These are phyloP conservation scores for Hanseniaspora lachancei DNA, from an alignment of 805 yeast species.

Conservation along the genomic window DNA sequence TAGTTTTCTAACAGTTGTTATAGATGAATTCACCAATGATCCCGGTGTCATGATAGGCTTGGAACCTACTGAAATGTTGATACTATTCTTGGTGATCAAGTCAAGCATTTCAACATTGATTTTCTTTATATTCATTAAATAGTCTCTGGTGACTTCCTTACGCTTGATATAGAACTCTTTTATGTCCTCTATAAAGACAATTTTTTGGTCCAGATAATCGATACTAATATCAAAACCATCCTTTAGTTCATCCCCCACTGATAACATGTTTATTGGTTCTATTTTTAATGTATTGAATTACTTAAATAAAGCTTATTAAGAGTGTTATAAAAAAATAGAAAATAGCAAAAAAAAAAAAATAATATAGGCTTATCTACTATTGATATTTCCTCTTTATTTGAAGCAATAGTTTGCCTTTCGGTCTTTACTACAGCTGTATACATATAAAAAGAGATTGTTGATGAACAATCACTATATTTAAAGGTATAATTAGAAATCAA, in stretches of 20 bases:
- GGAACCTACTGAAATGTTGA: conserved; percentile 75
- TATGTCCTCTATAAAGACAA: conserved; percentile 63
- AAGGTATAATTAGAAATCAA: too few species aligned
- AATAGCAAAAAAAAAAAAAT: too few species aligned
- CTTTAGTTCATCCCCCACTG: conserved; percentile 59
- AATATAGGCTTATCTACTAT: too few species aligned
- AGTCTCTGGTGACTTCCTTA: conserved; percentile 70
- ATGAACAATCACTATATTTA: too few species aligned
- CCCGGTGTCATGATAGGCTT: conserved; percentile 89
- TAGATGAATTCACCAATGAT: conserved; percentile 45
- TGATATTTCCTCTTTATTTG: too few species aligned
- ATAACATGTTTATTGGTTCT: conserved; percentile 16
- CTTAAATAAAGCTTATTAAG: too few species aligned
- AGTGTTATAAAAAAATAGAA: too few species aligned
- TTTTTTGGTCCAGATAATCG: conserved; percentile 65
- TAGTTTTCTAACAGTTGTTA: conserved; percentile 6
- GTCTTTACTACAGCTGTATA: too few species aligned
- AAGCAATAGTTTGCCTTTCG: too few species aligned
- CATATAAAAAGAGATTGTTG: too few species aligned
- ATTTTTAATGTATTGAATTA: background rate
- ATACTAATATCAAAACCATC: conserved; percentile 69
- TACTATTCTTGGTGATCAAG: conserved; percentile 57
- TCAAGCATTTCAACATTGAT: conserved; percentile 58
- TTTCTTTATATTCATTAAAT: conserved; percentile 51
- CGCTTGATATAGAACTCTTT: conserved; percentile 77